Evolutionary conservation across 2,329 filamentous ascomycete species (phyloP).

Genomic region (Escovopsis weberi): DNA sequence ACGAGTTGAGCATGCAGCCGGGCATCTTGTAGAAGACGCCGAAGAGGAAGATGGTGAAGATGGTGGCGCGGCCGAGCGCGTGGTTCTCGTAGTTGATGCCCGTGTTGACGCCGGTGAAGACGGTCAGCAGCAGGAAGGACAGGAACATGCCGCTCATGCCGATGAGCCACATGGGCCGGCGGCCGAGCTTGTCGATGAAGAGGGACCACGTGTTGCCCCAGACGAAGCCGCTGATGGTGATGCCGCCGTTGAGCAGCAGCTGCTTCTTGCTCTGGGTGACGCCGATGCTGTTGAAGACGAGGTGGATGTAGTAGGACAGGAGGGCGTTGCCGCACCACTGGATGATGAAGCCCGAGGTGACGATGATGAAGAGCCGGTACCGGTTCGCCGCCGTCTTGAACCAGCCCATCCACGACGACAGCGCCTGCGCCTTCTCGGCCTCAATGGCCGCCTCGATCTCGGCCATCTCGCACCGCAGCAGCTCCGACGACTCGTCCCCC

Average conservation of each 20-base stretch:
- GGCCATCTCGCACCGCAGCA: constrained; percentile 29
- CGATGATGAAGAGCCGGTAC: constrained; percentile 35
- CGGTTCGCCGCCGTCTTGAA: constrained; percentile 33
- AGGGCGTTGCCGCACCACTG: constrained; percentile 37
- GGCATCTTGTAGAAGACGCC: constrained; percentile 21
- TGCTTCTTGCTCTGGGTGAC: constrained; percentile 31
- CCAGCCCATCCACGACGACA: constrained; percentile 41
- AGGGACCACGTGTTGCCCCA: constrained; percentile 38
- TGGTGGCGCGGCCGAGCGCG: constrained; percentile 41
- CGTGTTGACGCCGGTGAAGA: constrained; percentile 31
- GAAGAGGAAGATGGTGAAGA: constrained; percentile 44
- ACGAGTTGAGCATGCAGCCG: constrained; percentile 6
- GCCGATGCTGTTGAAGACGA: constrained; percentile 34
- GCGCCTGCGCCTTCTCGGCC: constrained; percentile 35
- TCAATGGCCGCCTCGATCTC: constrained; percentile 32
- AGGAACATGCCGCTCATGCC: constrained; percentile 5
- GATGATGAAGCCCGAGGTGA: constrained; percentile 17
- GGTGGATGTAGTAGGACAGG: constrained; percentile 40
- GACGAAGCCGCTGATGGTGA: constrained; percentile 37
- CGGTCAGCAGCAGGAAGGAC: constrained; percentile 31
- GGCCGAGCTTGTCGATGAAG: constrained; percentile 42
- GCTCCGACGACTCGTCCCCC: constrained; percentile 34
- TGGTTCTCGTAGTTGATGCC: constrained; percentile 28
- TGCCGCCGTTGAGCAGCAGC: constrained; percentile 36
- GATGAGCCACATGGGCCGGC: constrained; percentile 35